Base-by-base conservation (phyloP, 1,139 yeast species). In the Kodamaea derodonti region DNA sequence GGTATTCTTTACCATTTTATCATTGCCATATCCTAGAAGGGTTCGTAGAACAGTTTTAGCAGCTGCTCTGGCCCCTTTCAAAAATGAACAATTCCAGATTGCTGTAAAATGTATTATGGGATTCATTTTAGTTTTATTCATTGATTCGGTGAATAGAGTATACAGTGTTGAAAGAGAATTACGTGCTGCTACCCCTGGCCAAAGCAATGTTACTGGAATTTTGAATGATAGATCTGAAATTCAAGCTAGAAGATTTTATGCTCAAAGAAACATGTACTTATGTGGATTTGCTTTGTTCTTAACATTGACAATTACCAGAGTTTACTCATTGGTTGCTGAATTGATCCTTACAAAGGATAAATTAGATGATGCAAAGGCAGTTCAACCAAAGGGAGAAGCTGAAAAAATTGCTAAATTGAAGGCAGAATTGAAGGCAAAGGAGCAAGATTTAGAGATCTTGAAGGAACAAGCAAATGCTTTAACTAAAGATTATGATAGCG, bases 211-310 rank as follows among this genome's bases (percentile, higher is more conserved):
- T 14, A 43, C 52, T 20, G 59, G 60, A 2, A 43, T 64, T 18
- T 41, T 69, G 40, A 67, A 64, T 43, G 90, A 84, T 49, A 71
- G 95, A 38, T 65, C 87, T 7, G 96, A 87, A 49, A 69, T 83
- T 42, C 94, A 84, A 58, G 90, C 97, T 15, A 78, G 97, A 60
- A 75, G 90, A 54, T 94, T 94, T 62, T 88, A 90, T 54, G 87
- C 97, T 14, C 98, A 94, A 67, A 80, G 99, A 65, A 94, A 94
- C 69, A 81, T 90, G 84, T 94, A 94, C 54, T 74, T 94, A 40
- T 87, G 97, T 51, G 99, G 99, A 2, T 88, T 90, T 63, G 88
- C 97, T 3, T 72, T 94, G 58, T 94, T 94, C 59, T 69, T 92
- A 54, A 85, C 96, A 2, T 71, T 88, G 52, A 83, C 88, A 39